Evolutionary conservation across 2,329 filamentous ascomycete species (phyloP).

Genomic region (Tothia fuscella): DNA sequence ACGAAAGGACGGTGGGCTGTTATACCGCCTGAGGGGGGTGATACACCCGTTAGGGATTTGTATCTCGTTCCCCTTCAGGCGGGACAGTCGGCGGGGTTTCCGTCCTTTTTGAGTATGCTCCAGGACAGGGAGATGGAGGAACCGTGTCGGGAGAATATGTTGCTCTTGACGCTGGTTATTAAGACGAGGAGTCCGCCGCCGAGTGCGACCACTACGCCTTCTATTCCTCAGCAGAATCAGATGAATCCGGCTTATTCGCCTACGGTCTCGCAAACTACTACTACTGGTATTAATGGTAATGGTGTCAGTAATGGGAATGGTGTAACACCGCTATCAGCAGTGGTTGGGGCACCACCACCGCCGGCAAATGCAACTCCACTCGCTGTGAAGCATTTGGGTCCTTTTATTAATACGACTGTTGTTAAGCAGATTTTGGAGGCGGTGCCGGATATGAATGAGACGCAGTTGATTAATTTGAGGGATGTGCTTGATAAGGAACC

Average conservation of each 20-base stretch:
- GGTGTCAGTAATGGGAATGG: too few relatives aligned
- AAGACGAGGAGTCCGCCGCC: conserved; percentile 17
- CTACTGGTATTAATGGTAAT: conserved; percentile 11
- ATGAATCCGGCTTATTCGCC: conserved; percentile 9
- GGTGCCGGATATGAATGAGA: conserved; percentile 23
- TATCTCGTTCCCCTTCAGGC: conserved; percentile 80
- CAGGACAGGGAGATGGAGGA: conserved; percentile 65
- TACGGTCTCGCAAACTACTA: conserved; percentile 5
- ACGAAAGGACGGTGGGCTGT: conserved; percentile 78
- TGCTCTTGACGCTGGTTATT: conserved; percentile 78
- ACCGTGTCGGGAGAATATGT: conserved; percentile 58
- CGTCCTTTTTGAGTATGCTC: conserved; percentile 82
- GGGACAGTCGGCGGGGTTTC: conserved; percentile 50
- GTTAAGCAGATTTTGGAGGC: conserved; percentile 28
- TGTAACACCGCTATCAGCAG: too few relatives aligned
- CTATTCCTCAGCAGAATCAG: background rate
- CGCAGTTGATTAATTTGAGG: conserved; percentile 63
- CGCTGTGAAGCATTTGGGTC: conserved; percentile 30
- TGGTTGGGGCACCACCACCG: conserved; percentile 5
- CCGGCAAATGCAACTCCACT: conserved; percentile 13
- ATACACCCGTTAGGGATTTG: conserved; percentile 71
- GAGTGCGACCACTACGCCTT: background rate
- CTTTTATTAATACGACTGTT: conserved; percentile 29
- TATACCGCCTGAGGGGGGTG: conserved; percentile 48
- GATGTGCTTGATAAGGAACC: conserved; percentile 56